These are phyloP conservation scores for Phytophthora europaea DNA, from an alignment of 352 stramenopile species.

Conservation along the genomic window DNA sequence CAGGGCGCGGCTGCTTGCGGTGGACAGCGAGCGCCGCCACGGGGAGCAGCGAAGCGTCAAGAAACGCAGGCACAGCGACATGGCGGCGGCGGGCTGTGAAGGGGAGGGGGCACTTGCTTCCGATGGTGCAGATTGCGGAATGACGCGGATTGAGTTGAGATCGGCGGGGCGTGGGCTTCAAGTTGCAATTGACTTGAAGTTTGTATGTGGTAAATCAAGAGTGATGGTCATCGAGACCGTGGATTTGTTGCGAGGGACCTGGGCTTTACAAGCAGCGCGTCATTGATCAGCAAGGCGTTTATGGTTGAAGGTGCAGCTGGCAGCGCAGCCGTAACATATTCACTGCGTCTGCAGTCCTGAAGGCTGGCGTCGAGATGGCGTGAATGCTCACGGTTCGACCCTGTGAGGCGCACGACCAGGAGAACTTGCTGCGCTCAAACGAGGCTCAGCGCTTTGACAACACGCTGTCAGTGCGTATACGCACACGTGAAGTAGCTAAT, in stretches of 20 bases:
- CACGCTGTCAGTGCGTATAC: not conserved
- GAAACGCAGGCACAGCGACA: slow-evolving; percentile 9
- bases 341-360: not conserved
- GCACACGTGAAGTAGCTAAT: not conserved
- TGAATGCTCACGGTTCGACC: not conserved
- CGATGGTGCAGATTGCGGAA: slow-evolving; percentile 43
- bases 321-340: slow-evolving; percentile 14
- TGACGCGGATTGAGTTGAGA: slow-evolving; percentile 15
- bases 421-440: not conserved
- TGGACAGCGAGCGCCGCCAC: slow-evolving; percentile 24
- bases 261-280: slow-evolving; percentile 10
- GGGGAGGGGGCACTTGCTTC: slow-evolving; percentile 24
- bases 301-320: not conserved
- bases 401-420: not conserved
- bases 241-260: slow-evolving; percentile 32
- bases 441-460: not conserved
- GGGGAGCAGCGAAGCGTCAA: slow-evolving; percentile 16
- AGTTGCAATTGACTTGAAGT: slow-evolving; percentile 23
- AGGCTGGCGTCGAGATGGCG: not conserved
- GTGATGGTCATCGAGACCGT: slow-evolving; percentile 15
- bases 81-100: not conserved
- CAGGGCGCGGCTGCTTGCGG: slow-evolving; percentile 19
- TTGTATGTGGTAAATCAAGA: slow-evolving; percentile 16
- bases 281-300: slow-evolving; percentile 15
- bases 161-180: slow-evolving; percentile 10